Evolutionary conservation across 2,329 filamentous ascomycete genomes (phyloP).

Genomic region (Calonectria pauciramosa): DNA sequence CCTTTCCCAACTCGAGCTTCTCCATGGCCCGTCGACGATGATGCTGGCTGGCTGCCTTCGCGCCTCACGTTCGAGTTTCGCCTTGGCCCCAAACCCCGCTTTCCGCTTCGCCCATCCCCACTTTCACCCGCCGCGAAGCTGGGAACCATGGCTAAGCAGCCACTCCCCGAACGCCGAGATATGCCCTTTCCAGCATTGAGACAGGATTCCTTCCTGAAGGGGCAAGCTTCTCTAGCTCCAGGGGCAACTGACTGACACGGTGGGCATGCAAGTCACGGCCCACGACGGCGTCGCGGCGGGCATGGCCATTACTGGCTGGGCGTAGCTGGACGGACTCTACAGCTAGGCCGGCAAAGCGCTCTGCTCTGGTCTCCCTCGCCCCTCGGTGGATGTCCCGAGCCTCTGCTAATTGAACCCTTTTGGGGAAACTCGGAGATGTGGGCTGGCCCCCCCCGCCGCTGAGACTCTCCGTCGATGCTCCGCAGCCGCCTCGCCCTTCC

Average conservation of each 20-base stretch:
- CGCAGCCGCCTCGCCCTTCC: slow-evolving; percentile 5
- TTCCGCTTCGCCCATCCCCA: slow-evolving; percentile 10
- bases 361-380: background rate
- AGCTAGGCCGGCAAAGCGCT: background rate
- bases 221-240: slow-evolving; percentile 34
- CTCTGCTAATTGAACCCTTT: background rate
- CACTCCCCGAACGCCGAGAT: slow-evolving; percentile 48
- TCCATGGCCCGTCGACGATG: background rate
- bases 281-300: slow-evolving; percentile 3
- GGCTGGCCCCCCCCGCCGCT: background rate
- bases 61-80: background rate
- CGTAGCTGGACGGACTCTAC: background rate
- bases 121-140: slow-evolving; percentile 15
- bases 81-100: slow-evolving; percentile 5
- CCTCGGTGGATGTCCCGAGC: slow-evolving; percentile 1
- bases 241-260: slow-evolving; percentile 5
- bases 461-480: slow-evolving; percentile 12
- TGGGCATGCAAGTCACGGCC: slow-evolving; percentile 8
- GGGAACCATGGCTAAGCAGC: slow-evolving; percentile 15
- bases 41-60: background rate
- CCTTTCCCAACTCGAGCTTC: background rate
- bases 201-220: slow-evolving; percentile 36
- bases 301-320: background rate
- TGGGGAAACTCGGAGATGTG: slow-evolving; percentile 21
- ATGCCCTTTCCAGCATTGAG: slow-evolving; percentile 38